Conservation (phyloP, 129 eudicot species). For the Pittosporum tobira region DNA sequence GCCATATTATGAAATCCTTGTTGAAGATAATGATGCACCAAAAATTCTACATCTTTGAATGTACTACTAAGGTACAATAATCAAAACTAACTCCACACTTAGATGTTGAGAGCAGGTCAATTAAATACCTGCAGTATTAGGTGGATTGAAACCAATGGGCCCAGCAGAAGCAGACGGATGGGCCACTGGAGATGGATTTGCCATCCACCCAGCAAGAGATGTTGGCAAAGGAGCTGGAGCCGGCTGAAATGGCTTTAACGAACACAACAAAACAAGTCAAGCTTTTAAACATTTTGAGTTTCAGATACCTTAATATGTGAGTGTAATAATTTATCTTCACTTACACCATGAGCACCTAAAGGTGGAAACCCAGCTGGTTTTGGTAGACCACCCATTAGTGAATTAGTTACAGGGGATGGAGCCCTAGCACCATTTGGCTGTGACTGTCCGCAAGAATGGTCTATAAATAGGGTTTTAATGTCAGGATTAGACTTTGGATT, state of each 20-base stretch:
- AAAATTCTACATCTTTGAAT: neutral
- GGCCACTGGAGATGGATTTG: slow-evolving; percentile 55
- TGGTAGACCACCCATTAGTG: slow-evolving; percentile 48
- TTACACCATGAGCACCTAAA: slow-evolving; percentile 71
- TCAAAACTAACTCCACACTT: neutral
- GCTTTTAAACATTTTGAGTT: neutral
- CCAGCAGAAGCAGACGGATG: slow-evolving; percentile 69
- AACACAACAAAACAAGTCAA: slow-evolving; percentile 14
- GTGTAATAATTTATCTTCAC: slow-evolving; percentile 13
- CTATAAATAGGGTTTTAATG: slow-evolving; percentile 70
- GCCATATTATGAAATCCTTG: neutral
- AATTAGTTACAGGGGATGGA: slow-evolving; percentile 63
- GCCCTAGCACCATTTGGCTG: slow-evolving; percentile 79
- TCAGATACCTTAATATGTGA: slow-evolving; percentile 7
- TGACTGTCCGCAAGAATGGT: slow-evolving; percentile 72
- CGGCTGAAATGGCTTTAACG: slow-evolving; percentile 58
- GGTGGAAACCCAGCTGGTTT: slow-evolving; percentile 62
- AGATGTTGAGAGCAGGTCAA: neutral
- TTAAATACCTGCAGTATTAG: slow-evolving; percentile 45
- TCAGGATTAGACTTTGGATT: slow-evolving; percentile 70
- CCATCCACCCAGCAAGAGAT: slow-evolving; percentile 67
- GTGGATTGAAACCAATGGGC: slow-evolving; percentile 61
- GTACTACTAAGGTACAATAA: neutral
- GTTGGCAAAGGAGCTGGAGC: slow-evolving; percentile 57
- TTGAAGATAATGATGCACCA: neutral